phyloP scores from a whole-genome alignment of 2,329 filamentous ascomycete genomes.

The Fusarium compactum region DNA sequence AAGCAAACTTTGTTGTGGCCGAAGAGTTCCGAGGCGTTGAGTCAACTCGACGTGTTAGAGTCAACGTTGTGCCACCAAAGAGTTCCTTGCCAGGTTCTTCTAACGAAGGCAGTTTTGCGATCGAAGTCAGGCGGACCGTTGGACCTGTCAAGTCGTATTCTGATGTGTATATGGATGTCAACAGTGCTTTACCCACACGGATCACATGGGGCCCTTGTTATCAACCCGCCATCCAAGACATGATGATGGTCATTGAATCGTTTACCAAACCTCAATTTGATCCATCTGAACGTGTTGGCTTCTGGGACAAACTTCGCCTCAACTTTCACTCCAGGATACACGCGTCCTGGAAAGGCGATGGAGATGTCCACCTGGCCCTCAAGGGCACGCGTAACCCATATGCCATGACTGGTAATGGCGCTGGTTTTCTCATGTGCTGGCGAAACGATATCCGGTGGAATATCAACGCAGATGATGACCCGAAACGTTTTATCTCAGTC shows the following conservation, averaged over 20 bases:
- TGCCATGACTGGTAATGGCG: conserved; percentile 89
- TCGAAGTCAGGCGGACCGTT: conserved; percentile 90
- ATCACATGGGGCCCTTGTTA: conserved; percentile 99
- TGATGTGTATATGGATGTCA: conserved; percentile 90
- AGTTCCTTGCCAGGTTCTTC: conserved; percentile 67
- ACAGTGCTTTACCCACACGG: conserved; percentile 89
- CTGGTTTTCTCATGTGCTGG: conserved; percentile 99
- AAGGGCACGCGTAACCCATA: conserved; percentile 96
- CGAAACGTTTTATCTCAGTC: conserved; percentile 93
- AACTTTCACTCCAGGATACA: conserved; percentile 93
- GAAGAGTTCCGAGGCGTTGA: conserved; percentile 89
- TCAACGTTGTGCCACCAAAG: conserved; percentile 83
- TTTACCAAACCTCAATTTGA: conserved; percentile 97
- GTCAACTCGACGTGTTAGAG: conserved; percentile 82
- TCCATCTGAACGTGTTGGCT: conserved; percentile 91
- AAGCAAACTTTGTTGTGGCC: conserved; percentile 93
- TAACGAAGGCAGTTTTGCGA: conserved; percentile 76
- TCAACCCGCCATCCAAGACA: conserved; percentile 97
- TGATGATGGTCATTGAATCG: conserved; percentile 99
- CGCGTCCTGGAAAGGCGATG: conserved; percentile 93
- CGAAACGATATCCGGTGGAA: conserved; percentile 91
- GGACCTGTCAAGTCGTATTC: conserved; percentile 97
- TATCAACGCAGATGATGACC: conserved; percentile 86
- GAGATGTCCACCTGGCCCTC: conserved; percentile 91
- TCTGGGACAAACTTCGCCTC: conserved; percentile 98